These are phyloP conservation scores for Zopfia rhizophila DNA, from an alignment of 2,329 filamentous ascomycete species.

Conservation along the genomic window DNA sequence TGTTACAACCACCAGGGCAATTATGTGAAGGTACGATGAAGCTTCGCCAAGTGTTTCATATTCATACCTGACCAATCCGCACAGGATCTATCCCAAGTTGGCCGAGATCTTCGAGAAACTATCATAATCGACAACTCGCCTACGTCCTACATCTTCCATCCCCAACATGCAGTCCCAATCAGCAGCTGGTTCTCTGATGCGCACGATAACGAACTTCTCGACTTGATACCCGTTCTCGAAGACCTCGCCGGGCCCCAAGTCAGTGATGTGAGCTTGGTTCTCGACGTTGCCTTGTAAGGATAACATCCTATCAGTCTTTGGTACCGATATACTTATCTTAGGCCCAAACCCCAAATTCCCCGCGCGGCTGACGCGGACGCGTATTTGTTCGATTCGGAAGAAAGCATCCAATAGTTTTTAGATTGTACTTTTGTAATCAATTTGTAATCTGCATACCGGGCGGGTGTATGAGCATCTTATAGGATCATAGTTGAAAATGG, in stretches of 20 bases:
- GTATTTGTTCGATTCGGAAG: slow-evolving; percentile 28
- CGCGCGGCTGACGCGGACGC: slow-evolving; percentile 9
- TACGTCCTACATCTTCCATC: slow-evolving; percentile 99
- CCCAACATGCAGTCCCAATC: slow-evolving; percentile 97
- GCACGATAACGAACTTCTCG: slow-evolving; percentile 97
- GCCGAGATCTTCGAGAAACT: slow-evolving; percentile 93
- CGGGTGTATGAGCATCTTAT: not conserved
- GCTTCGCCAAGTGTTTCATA: slow-evolving; percentile 5
- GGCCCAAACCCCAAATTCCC: slow-evolving; percentile 4
- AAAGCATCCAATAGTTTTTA: slow-evolving; percentile 24
- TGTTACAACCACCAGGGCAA: slow-evolving; percentile 99
- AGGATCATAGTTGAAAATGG: slow-evolving; percentile 6
- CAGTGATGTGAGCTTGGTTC: slow-evolving; percentile 94
- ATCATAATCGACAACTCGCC: slow-evolving; percentile 99
- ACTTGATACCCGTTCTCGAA: slow-evolving; percentile 97
- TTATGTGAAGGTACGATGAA: slow-evolving; percentile 80
- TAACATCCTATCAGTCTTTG: slow-evolving; percentile 26
- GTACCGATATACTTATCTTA: slow-evolving; percentile 1
- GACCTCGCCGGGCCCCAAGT: slow-evolving; percentile 91
- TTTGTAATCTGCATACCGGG: slow-evolving; percentile 50
- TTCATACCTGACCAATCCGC: slow-evolving; percentile 13
- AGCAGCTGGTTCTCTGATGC: slow-evolving; percentile 99
- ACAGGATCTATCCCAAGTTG: slow-evolving; percentile 92
- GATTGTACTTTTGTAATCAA: slow-evolving; percentile 52
- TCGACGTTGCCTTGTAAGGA: slow-evolving; percentile 80